Conservation (phyloP, 345 rosid genomes). For the Corchorus capsularis region DNA sequence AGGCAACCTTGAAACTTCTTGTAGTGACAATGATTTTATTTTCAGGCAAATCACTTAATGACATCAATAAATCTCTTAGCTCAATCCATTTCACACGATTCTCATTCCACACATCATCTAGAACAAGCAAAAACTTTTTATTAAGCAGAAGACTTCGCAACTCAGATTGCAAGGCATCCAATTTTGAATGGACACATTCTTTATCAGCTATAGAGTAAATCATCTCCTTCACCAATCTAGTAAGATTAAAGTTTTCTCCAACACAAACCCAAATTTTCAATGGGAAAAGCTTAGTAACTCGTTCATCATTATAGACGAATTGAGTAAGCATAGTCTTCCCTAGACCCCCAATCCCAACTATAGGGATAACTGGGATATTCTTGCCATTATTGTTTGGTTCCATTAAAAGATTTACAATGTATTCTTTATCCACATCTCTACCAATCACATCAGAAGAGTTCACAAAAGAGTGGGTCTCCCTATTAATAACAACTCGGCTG, state of each 20-base stretch:
- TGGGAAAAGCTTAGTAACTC: background rate
- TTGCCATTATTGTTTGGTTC: background rate
- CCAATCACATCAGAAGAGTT: constrained; percentile 6
- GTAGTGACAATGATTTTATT: background rate
- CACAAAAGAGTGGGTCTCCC: background rate
- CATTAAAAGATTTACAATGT: background rate
- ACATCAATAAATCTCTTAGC: background rate
- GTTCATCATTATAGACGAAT: constrained; percentile 3
- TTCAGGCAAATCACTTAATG: background rate
- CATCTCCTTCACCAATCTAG: background rate
- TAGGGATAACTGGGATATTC: constrained; percentile 6
- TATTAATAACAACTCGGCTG: background rate
- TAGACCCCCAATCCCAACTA: constrained; percentile 23
- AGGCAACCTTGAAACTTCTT: background rate
- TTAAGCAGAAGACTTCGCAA: background rate
- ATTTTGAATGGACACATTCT: background rate
- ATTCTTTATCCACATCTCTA: constrained; percentile 11
- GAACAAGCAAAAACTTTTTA: background rate
- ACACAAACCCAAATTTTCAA: constrained; percentile 12
- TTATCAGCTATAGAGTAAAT: background rate
- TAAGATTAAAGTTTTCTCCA: background rate
- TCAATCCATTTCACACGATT: background rate
- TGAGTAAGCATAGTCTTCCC: constrained; percentile 20
- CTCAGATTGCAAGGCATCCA: background rate
- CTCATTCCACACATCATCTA: constrained; percentile 7